Evolutionary conservation across 1,139 yeast genomes (phyloP).

Genomic region (Suhomyces bolitotheri): DNA sequence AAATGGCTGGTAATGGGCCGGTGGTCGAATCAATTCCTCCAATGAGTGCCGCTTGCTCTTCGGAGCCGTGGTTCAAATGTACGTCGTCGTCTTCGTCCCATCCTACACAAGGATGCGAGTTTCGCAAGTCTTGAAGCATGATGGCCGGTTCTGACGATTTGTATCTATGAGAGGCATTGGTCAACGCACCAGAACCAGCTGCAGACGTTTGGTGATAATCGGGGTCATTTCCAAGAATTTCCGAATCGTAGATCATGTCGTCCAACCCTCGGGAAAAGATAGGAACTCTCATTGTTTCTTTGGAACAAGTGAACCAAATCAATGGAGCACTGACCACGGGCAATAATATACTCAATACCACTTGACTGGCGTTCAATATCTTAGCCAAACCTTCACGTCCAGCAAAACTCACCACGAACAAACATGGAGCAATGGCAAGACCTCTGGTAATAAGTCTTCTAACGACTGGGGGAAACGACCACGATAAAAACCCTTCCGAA

Average conservation of each 20-base stretch:
- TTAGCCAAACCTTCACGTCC: slow-evolving; percentile 86
- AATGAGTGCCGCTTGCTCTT: slow-evolving; percentile 7
- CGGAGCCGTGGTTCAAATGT: slow-evolving; percentile 17
- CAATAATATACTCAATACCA: slow-evolving; percentile 74
- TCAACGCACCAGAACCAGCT: slow-evolving; percentile 7
- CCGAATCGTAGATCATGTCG: slow-evolving; percentile 22
- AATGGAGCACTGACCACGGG: slow-evolving; percentile 93
- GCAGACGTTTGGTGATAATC: slow-evolving; percentile 19
- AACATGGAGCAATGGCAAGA: slow-evolving; percentile 86
- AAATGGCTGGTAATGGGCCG: too few relatives aligned
- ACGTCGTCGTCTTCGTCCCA: slow-evolving; percentile 40
- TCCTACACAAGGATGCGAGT: slow-evolving; percentile 48
- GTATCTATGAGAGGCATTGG: slow-evolving; percentile 21
- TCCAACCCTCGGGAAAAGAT: slow-evolving; percentile 37
- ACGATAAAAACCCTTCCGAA: slow-evolving; percentile 85
- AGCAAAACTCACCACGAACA: slow-evolving; percentile 69
- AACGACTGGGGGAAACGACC: slow-evolving; percentile 85
- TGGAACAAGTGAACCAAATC: slow-evolving; percentile 77
- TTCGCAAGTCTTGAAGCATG: slow-evolving; percentile 42
- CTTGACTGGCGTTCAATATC: slow-evolving; percentile 85
- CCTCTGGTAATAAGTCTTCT: slow-evolving; percentile 81
- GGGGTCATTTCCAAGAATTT: slow-evolving; percentile 1
- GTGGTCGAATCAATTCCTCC: neutral
- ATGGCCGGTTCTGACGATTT: slow-evolving; percentile 44
- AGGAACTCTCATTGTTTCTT: slow-evolving; percentile 74